A percentile compares a stretch with the other conserved stretches of the same genome.
These are phyloP conservation scores for Hawksworthiomyces lignivorus DNA, from an alignment of 2,329 filamentous ascomycete genomes.

Conservation along the genomic window DNA sequence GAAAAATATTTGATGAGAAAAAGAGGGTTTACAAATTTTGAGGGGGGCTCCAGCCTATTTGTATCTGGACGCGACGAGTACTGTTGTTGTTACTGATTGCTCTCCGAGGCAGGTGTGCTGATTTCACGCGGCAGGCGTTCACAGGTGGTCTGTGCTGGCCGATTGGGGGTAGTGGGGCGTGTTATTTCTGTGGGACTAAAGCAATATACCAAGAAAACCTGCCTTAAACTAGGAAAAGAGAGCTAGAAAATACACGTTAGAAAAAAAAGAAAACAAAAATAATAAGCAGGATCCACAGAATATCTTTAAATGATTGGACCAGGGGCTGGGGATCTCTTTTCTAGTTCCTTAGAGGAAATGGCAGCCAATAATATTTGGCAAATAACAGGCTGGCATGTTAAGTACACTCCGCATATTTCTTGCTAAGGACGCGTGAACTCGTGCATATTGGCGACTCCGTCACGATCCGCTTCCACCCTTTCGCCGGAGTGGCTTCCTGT, in stretches of 20 bases:
- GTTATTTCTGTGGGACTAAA: neutral
- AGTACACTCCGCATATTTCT: no score
- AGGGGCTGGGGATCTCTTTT: no score
- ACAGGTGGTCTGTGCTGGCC: slow-evolving; percentile 11
- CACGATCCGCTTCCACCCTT: no score
- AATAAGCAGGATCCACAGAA: no score
- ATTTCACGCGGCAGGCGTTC: slow-evolving; percentile 14
- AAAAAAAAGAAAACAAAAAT: slow-evolving; percentile 6
- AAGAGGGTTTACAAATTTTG: slow-evolving; percentile 32
- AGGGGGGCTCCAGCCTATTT: slow-evolving; percentile 50
- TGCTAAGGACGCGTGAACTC: no score
- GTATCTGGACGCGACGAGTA: slow-evolving; percentile 49
- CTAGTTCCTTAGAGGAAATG: no score
- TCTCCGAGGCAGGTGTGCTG: slow-evolving; percentile 12
- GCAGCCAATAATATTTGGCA: no score
- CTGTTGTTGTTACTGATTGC: slow-evolving; percentile 50
- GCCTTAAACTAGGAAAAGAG: neutral
- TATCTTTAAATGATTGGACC: no score
- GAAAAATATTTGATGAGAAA: slow-evolving; percentile 29
- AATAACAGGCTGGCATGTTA: no score
- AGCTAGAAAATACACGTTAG: neutral
- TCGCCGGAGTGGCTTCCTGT: no score
- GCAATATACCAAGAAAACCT: no score
- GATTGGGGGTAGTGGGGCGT: slow-evolving; percentile 4
- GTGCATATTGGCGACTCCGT: no score